phyloP scores from a whole-genome alignment of 371 early-diverging fungal species.

The Dipsacomyces acuminosporus region DNA sequence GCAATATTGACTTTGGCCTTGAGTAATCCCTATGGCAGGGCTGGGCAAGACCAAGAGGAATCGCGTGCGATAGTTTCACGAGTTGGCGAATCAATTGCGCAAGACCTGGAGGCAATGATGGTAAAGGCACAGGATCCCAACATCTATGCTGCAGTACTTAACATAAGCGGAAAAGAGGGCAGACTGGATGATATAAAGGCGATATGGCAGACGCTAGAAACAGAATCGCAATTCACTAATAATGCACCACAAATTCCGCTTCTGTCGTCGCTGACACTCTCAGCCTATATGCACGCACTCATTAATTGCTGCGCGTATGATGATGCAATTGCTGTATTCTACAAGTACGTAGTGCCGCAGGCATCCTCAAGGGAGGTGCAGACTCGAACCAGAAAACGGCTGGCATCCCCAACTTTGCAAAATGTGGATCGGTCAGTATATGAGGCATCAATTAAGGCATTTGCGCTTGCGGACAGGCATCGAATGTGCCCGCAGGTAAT shows the following conservation, averaged over 20 bases:
- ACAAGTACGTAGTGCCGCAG: constrained; percentile 7
- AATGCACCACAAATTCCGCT: constrained; percentile 1
- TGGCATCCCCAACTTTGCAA: constrained; percentile 1
- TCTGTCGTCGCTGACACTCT: constrained; percentile 29
- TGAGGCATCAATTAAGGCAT: constrained; percentile 29
- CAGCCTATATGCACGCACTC: constrained; percentile 35
- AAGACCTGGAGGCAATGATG: constrained; percentile 24
- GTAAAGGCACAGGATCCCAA: constrained; percentile 19
- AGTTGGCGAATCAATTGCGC: constrained; percentile 6
- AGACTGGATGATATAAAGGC: constrained; percentile 10
- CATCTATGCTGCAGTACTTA: constrained; percentile 25
- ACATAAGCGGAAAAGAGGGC: constrained; percentile 9
- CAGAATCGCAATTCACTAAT: constrained; percentile 8
- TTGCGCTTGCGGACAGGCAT: constrained; percentile 30
- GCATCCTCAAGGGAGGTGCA: neutral
- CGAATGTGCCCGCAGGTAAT: constrained; percentile 20
- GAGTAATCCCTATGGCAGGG: constrained; percentile 1
- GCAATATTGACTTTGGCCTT: constrained; percentile 26
- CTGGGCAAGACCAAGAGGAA: too few relatives aligned
- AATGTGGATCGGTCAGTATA: constrained; percentile 18
- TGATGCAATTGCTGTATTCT: constrained; percentile 24
- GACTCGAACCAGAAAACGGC: neutral
- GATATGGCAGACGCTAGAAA: constrained; percentile 26
- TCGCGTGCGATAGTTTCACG: too few relatives aligned
- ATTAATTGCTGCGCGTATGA: constrained; percentile 20